Percentiles rank a stretch among this genome's conserved stretches.
These are phyloP conservation scores for Mycena olivaceomarginata DNA, from an alignment of 768 basidiomycete genomes.

Conservation along the genomic window DNA sequence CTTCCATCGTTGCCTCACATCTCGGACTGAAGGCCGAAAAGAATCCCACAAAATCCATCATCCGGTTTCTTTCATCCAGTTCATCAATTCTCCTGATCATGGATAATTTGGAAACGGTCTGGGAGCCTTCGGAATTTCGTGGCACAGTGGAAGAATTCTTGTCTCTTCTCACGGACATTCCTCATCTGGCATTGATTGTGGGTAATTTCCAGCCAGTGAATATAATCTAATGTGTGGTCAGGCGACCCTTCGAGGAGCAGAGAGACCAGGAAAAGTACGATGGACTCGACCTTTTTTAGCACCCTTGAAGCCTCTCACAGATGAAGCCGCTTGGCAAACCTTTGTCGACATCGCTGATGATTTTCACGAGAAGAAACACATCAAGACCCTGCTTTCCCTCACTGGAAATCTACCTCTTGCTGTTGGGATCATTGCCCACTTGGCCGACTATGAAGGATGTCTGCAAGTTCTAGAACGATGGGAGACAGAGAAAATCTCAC, in stretches of 20 bases:
- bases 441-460: slow-evolving; percentile 19
- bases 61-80: not conserved
- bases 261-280: too few relatives aligned
- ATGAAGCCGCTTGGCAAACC: too few relatives aligned
- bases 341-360: not conserved
- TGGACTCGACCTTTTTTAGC: too few relatives aligned
- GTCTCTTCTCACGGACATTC: slow-evolving; percentile 10
- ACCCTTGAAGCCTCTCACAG: too few relatives aligned
- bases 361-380: not conserved
- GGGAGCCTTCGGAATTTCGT: slow-evolving; percentile 14
- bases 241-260: slow-evolving; percentile 24
- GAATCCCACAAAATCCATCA: not conserved
- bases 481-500: slow-evolving; percentile 17
- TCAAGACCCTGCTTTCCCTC: not conserved
- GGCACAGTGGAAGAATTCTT: slow-evolving; percentile 19
- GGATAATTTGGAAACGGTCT: slow-evolving; percentile 28
- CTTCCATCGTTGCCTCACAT: not conserved
- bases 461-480: not conserved
- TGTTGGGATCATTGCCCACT: slow-evolving; percentile 13
- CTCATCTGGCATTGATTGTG: slow-evolving; percentile 28
- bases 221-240: not conserved
- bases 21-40: not conserved
- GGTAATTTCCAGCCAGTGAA: not conserved
- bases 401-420: slow-evolving; percentile 32
- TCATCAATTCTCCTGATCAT: slow-evolving; percentile 9